Conservation (phyloP, 108 stramenopile species). For the Pseudonitzschia multiseries region DNA sequence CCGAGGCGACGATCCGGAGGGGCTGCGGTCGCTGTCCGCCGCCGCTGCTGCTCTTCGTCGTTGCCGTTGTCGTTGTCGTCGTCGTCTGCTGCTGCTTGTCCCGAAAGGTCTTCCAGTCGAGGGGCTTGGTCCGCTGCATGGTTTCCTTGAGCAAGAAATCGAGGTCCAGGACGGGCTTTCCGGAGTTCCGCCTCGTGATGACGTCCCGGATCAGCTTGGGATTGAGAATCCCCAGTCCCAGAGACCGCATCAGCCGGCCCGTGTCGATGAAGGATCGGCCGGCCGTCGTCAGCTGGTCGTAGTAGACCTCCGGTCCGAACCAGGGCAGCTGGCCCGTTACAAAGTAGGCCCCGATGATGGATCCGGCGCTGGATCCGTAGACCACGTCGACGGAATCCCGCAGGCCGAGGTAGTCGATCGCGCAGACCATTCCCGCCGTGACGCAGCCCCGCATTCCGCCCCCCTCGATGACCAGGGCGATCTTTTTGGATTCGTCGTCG, state of each 20-base stretch:
- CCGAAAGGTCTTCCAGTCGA: constrained; percentile 90
- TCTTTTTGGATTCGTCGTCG: constrained; percentile 49
- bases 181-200: constrained; percentile 55
- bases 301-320: constrained; percentile 94
- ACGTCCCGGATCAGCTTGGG: constrained; percentile 83
- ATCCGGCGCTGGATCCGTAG: constrained; percentile 90
- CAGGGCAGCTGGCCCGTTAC: constrained; percentile 85
- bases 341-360: constrained; percentile 89
- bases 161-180: constrained; percentile 90
- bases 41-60: too few relatives aligned
- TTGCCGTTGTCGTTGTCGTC: too few relatives aligned
- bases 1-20: constrained; percentile 87
- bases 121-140: constrained; percentile 80
- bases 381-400: constrained; percentile 86
- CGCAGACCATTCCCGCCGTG: constrained; percentile 93
- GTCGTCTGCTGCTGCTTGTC: constrained; percentile 56
- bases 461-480: constrained; percentile 93
- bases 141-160: constrained; percentile 84
- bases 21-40: constrained; percentile 67
- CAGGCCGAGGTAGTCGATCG: constrained; percentile 82
- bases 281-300: constrained; percentile 86
- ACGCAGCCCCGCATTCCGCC: constrained; percentile 98
- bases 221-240: constrained; percentile 85
- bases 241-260: constrained; percentile 67
- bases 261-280: constrained; percentile 89